Evolutionary conservation across 768 basidiomycete species (phyloP).

Genomic region (Flagelloscypha sp.): DNA sequence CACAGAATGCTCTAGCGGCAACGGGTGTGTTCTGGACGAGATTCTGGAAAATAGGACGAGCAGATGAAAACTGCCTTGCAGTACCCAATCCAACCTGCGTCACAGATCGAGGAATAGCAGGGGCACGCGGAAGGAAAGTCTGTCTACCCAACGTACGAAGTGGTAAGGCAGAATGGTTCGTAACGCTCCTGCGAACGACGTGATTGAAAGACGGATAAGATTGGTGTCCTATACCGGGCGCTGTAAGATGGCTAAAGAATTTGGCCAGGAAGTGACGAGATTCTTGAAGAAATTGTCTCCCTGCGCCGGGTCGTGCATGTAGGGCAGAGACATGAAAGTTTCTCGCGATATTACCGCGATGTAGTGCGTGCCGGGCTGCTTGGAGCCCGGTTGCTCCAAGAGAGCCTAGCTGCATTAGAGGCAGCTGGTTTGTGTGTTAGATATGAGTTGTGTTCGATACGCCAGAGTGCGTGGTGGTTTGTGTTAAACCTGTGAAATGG

Average conservation of each 20-base stretch:
- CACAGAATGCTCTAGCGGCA: constrained; percentile 63
- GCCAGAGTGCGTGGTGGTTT: too few relatives aligned
- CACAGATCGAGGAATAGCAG: constrained; percentile 38
- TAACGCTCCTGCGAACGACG: constrained; percentile 24
- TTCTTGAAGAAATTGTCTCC: constrained; percentile 41
- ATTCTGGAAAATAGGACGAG: constrained; percentile 71
- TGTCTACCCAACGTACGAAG: constrained; percentile 37
- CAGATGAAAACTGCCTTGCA: constrained; percentile 67
- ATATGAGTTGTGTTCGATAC: too few relatives aligned
- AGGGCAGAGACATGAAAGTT: constrained; percentile 27
- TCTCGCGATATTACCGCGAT: constrained; percentile 18
- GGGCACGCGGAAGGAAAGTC: constrained; percentile 52
- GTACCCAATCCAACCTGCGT: constrained; percentile 69
- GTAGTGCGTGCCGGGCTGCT: constrained; percentile 30
- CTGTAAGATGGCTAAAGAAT: constrained; percentile 47
- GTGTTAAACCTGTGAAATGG: too few relatives aligned
- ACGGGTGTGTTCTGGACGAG: constrained; percentile 74
- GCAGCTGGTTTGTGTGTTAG: too few relatives aligned
- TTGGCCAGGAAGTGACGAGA: constrained; percentile 48
- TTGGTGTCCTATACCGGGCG: constrained; percentile 40
- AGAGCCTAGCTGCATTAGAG: constrained; percentile 44
- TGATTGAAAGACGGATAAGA: constrained; percentile 21
- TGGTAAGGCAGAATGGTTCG: constrained; percentile 42
- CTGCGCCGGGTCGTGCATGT: constrained; percentile 21
- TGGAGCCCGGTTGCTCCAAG: constrained; percentile 32